Conservation (phyloP, 179 eudicot species). For the Silene coronaria region DNA sequence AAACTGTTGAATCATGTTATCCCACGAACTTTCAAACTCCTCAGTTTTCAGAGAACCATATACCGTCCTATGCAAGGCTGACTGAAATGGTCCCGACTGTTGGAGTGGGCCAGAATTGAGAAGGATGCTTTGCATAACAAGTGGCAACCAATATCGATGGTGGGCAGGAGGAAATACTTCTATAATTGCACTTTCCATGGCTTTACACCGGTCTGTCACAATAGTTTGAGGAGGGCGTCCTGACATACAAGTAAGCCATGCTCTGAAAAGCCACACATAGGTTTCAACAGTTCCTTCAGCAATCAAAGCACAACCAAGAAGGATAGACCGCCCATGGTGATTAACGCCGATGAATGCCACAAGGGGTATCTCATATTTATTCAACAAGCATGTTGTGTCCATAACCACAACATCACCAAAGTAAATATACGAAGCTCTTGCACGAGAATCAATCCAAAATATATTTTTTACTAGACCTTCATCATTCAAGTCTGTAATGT, state of each 20-base stretch:
- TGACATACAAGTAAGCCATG: conserved; percentile 67
- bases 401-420: conserved; percentile 61
- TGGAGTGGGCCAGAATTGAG: conserved; percentile 32
- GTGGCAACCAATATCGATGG: conserved; percentile 39
- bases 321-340: conserved; percentile 52
- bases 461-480: conserved; percentile 56
- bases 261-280: conserved; percentile 52
- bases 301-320: conserved; percentile 63
- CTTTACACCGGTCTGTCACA: conserved; percentile 41
- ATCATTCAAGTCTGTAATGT: conserved; percentile 57
- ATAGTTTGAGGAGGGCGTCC: conserved; percentile 63
- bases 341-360: conserved; percentile 50
- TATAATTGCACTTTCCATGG: conserved; percentile 47
- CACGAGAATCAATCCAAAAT: conserved; percentile 67
- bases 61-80: conserved; percentile 36
- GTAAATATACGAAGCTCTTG: conserved; percentile 59
- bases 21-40: conserved; percentile 60
- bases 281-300: conserved; percentile 51
- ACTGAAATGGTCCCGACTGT: conserved; percentile 30
- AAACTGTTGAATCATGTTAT: conserved; percentile 48
- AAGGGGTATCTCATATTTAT: conserved; percentile 45
- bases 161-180: conserved; percentile 59
- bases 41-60: conserved; percentile 40
- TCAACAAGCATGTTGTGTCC: conserved; percentile 55
- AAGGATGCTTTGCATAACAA: conserved; percentile 36